Evolutionary conservation across 768 basidiomycete genomes (phyloP).

Genomic region (Neoboletus subvelutipes): DNA sequence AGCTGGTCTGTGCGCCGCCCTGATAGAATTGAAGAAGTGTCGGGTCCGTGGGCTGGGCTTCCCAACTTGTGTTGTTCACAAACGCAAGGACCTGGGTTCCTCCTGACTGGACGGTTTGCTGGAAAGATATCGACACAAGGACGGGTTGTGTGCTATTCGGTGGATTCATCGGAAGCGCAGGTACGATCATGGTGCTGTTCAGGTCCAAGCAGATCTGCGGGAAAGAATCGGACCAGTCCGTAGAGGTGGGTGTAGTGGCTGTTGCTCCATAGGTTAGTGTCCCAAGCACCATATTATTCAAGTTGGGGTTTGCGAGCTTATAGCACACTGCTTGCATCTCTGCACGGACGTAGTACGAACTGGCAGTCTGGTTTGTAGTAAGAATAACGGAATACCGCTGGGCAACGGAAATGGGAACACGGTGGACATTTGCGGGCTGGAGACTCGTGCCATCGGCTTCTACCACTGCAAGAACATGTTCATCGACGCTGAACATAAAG

Average conservation of each 20-base stretch:
- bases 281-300: constrained; percentile 31
- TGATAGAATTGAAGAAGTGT: constrained; percentile 29
- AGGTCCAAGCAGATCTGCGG: constrained; percentile 27
- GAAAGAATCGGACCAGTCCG: constrained; percentile 28
- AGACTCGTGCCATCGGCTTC: constrained; percentile 50
- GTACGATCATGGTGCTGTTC: constrained; percentile 32
- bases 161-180: constrained; percentile 24
- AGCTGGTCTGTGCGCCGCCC: constrained; percentile 25
- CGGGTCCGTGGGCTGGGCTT: constrained; percentile 24
- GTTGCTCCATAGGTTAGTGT: constrained; percentile 29
- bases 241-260: constrained; percentile 23
- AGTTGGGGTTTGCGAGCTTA: constrained; percentile 29
- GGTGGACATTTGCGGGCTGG: constrained; percentile 37
- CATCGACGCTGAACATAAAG: constrained; percentile 45
- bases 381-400: constrained; percentile 53
- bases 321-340: constrained; percentile 35
- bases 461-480: constrained; percentile 45
- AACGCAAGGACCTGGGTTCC: constrained; percentile 27
- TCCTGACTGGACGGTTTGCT: constrained; percentile 26
- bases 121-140: constrained; percentile 23
- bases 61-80: constrained; percentile 31
- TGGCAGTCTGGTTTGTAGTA: constrained; percentile 38
- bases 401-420: constrained; percentile 43
- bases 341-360: constrained; percentile 38
- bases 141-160: constrained; percentile 28